Conservation (phyloP, 148 eudicot species). For the Cornus kousa region DNA sequence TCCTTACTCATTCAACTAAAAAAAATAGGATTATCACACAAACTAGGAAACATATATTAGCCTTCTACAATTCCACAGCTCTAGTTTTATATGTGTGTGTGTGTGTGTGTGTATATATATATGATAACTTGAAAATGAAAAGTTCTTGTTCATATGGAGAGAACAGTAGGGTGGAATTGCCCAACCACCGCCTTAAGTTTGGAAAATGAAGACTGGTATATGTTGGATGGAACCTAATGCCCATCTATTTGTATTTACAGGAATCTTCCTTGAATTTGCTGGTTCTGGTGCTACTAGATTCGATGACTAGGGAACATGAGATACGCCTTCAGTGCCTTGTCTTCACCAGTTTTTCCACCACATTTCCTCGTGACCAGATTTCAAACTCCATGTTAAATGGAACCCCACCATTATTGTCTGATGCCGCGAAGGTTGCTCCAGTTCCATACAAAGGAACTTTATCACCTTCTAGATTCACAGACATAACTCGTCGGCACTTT, state of each 20-base stretch:
- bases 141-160: neutral
- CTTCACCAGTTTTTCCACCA: conserved; percentile 56
- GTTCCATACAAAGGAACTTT: conserved; percentile 72
- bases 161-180: neutral
- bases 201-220: neutral
- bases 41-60: neutral
- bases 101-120: too few species aligned
- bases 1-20: too few species aligned
- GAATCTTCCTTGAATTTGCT: conserved; percentile 33
- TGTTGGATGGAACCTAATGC: neutral
- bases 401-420: conserved; percentile 27
- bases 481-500: conserved; percentile 38
- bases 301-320: conserved; percentile 41
- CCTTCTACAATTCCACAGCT: neutral
- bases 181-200: too few species aligned
- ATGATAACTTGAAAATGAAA: neutral
- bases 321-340: conserved; percentile 41
- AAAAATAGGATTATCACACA: neutral
- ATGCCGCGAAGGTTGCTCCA: conserved; percentile 37
- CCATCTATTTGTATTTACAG: conserved; percentile 23
- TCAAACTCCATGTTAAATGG: conserved; percentile 57
- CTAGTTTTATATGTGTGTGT: neutral
- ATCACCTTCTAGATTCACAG: conserved; percentile 40
- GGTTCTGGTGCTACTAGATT: conserved; percentile 19
- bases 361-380: conserved; percentile 40